Base-by-base conservation (phyloP, 305 asterid species). In the Fraxinus floribunda region DNA sequence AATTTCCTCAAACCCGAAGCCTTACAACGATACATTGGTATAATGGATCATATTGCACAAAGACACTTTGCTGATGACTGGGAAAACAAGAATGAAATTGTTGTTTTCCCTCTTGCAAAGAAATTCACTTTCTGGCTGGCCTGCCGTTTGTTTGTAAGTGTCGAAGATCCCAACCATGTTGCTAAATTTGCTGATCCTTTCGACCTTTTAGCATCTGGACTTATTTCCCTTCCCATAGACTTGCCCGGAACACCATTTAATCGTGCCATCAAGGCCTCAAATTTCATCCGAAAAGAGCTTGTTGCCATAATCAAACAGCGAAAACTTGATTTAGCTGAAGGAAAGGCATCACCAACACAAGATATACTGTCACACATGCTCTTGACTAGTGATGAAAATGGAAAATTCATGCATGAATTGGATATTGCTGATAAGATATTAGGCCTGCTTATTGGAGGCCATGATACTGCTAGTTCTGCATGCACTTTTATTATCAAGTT, bases 321-420 rank as follows among this genome's bases (percentile, higher is more conserved):
- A 22, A 90, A 87, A 52, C 9, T 62, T 0, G 90, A 87, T 20
- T 24, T 89, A 15, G 83, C 84, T 0, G 84, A 82, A 3, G 91
- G 92, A 2, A 87, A 84, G 22, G 91, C 91, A 3, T 80, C 91
- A 32, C 80, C 86, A 4, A 89, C 91, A 5, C 92, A 90, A 52
- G 93, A 90, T 44, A 89, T 90, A 3, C 16, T 90, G 60, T 90
- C 93, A 0, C 91, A 89, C 81, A 90, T 90, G 93, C 78, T 90
- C 0, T 77, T 85, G 0, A 80, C 88, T 0, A 80, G 87, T 2
- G 90, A 90, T 34, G 92, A 89, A 30, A 79, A 70, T 13, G 91
- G 92, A 11, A 86, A 86, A 20, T 88, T 86, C 55, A 85, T 87
- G 87, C 35, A 70, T 57, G 92, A 87, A 55, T n/a, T 70, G 11